Conservation (phyloP, 495 filamentous ascomycete species). For the Podospora sp. region DNA sequence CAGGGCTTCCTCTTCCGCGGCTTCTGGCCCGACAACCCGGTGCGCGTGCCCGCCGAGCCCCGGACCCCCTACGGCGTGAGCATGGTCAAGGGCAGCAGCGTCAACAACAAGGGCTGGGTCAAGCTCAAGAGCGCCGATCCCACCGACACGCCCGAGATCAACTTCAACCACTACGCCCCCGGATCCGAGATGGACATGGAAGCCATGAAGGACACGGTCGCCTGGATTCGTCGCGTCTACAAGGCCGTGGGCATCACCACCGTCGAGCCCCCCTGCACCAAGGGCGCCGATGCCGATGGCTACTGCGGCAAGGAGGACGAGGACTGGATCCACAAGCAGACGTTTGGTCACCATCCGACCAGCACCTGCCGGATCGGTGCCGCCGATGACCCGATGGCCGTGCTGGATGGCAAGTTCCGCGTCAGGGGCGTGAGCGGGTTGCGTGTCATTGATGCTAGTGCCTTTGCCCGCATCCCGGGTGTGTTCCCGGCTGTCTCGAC, state of each 20-base stretch:
- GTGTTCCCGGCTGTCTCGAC: slow-evolving; percentile 56
- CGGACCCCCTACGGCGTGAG: slow-evolving; percentile 37
- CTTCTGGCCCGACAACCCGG: slow-evolving; percentile 43
- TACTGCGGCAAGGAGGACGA: slow-evolving; percentile 38
- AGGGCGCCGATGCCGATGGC: slow-evolving; percentile 28
- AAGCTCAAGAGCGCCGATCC: slow-evolving; percentile 35
- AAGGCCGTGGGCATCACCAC: slow-evolving; percentile 34
- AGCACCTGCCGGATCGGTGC: slow-evolving; percentile 47
- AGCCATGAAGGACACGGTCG: slow-evolving; percentile 44
- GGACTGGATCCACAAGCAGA: slow-evolving; percentile 45
- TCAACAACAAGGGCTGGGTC: slow-evolving; percentile 42
- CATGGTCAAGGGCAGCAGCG: slow-evolving; percentile 40
- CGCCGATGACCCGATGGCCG: slow-evolving; percentile 47
- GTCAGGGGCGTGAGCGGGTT: slow-evolving; percentile 46
- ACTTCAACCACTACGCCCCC: slow-evolving; percentile 40
- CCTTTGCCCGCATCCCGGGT: slow-evolving; percentile 53
- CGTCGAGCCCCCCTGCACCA: slow-evolving; percentile 38
- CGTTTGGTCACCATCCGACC: slow-evolving; percentile 52
- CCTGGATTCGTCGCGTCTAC: slow-evolving; percentile 38
- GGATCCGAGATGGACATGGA: slow-evolving; percentile 36
- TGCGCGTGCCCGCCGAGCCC: slow-evolving; percentile 31
- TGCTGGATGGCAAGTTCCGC: slow-evolving; percentile 46
- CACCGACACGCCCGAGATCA: slow-evolving; percentile 43
- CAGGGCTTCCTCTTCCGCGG: slow-evolving; percentile 43
- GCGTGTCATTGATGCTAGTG: slow-evolving; percentile 52